Evolutionary conservation across 345 rosid genomes (phyloP), one percentile per base, ranked within the genome.

Genomic region (Citrus reticulata): DNA sequence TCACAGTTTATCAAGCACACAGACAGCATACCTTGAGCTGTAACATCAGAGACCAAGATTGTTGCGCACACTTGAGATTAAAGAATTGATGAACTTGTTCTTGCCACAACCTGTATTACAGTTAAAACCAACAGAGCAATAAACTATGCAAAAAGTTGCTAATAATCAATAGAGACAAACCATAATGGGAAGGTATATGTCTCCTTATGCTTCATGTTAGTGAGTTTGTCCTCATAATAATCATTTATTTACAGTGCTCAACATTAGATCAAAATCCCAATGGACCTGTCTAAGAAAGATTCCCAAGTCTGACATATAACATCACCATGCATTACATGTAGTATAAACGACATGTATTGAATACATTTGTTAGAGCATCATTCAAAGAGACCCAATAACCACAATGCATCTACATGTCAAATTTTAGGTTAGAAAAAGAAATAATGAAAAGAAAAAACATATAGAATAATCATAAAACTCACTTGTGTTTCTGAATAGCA

Each of bases 31-130:
- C 97, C 90, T 85, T 84, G 70, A 90, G 89, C 77, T 85, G 83
- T 74, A 84, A 77, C 74, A 91, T 34, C 30, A 34, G 87, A 81
- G 88, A 86, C 87, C 86, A 89, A 49, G 85, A 80, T 27, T 88
- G 83, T 35, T 84, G 84, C 67, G 78, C 73, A 22, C 78, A 49
- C n/a, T 84, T 83, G 67, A 84, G 82, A 79, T 76, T 72, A 57
- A 87, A 82, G 79, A 87, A 85, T 34, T 63, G 85, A 57, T 77
- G 49, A 35, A 87, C 93, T 81, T 85, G 81, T 72, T 83, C 90
- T 74, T 84, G 88, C 97, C 97, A 92, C 69, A 77, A 78, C 89
- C 97, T 92, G 72, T 69, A 83, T 79, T 60, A 62, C 70, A 67
- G 54, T 63, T 27, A 46, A 74, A 54, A 65, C 13, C 1, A 49